These are phyloP conservation scores for Acanthamoeba culbertsoni DNA, from an alignment of 208 protist species.

Conservation along the genomic window DNA sequence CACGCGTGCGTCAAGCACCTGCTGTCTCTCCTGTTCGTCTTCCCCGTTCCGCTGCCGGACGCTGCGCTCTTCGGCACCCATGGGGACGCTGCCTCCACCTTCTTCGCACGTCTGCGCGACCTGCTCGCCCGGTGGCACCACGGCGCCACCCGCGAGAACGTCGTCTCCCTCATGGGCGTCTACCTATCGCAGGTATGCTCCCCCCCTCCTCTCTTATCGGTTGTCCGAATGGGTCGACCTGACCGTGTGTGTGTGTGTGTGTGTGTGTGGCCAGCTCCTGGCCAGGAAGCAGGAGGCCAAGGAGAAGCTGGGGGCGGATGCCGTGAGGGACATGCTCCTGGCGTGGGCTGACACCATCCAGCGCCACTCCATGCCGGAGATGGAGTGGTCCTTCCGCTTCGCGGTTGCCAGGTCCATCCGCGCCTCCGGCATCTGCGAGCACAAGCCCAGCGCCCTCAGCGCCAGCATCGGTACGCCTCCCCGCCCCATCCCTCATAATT, in stretches of 20 bases:
- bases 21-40: background rate
- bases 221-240: background rate
- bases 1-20: background rate
- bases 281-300: background rate
- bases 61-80: background rate
- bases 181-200: background rate
- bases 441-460: background rate
- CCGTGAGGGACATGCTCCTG: background rate
- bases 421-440: background rate
- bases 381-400: background rate
- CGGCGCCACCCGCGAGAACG: background rate
- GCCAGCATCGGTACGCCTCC: too few species aligned
- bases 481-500: too few species aligned
- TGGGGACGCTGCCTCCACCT: background rate
- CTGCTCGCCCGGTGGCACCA: background rate
- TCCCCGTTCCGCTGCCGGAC: background rate
- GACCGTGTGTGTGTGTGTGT: background rate
- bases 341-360: background rate
- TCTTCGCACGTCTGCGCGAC: background rate
- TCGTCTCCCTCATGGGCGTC: background rate
- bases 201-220: background rate
- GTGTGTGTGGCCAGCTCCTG: background rate
- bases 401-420: background rate
- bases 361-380: background rate
- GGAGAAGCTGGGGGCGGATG: background rate